Conservation (phyloP, 805 yeast species). For the Yamadazyma sp. region DNA sequence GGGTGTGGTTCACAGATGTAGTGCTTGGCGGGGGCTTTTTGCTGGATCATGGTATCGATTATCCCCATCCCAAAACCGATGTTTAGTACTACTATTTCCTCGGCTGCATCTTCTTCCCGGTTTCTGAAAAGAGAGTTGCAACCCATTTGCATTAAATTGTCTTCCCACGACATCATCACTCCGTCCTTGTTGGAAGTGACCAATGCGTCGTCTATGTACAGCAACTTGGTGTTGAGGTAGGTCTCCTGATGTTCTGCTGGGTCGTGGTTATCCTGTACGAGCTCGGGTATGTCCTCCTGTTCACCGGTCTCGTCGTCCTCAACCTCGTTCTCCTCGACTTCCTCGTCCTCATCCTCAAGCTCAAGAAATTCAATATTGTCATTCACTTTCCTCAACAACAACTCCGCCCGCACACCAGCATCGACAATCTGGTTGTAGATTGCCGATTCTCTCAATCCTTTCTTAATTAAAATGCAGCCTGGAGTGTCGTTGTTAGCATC, state of each 20-base stretch:
- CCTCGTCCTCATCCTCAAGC: constrained; percentile 26
- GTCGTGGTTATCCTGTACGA: constrained; percentile 21
- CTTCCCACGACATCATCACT: constrained; percentile 98
- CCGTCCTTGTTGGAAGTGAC: constrained; percentile 81
- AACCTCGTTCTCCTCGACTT: constrained; percentile 21
- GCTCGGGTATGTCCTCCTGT: constrained; percentile 5
- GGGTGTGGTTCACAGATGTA: constrained; percentile 96
- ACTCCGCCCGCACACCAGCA: constrained; percentile 91
- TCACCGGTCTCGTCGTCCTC: constrained; percentile 4
- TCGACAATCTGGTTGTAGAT: constrained; percentile 58
- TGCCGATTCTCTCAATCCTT: constrained; percentile 39
- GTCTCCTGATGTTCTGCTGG: constrained; percentile 66
- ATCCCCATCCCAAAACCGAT: constrained; percentile 98
- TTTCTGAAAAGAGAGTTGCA: constrained; percentile 64
- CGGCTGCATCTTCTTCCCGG: constrained; percentile 37
- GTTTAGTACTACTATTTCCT: constrained; percentile 60
- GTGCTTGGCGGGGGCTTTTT: constrained; percentile 60
- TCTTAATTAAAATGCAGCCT: constrained; percentile 70
- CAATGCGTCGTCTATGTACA: constrained; percentile 66
- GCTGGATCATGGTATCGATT: constrained; percentile 76
- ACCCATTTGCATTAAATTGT: constrained; percentile 75
- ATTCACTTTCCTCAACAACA: constrained; percentile 68
- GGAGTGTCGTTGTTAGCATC: constrained; percentile 77
- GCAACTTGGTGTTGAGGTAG: constrained; percentile 64
- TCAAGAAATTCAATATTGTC: constrained; percentile 63